Evolutionary conservation across 495 filamentous ascomycete genomes (phyloP).

Genomic region (Penicillium paradoxum): DNA sequence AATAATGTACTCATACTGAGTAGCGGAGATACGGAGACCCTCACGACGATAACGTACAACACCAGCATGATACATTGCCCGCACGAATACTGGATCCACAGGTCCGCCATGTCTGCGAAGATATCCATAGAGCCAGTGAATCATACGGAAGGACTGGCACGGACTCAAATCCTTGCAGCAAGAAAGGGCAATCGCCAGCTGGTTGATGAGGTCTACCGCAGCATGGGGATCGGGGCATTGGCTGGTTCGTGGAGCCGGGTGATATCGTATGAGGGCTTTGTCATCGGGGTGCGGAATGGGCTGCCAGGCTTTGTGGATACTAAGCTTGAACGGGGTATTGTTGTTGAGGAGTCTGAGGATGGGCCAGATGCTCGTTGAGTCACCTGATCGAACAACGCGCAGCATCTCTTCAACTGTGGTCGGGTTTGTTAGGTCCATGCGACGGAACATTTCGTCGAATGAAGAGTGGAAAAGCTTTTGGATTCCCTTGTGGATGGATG

Average conservation of each 20-base stretch:
- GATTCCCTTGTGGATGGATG: conserved; percentile 24
- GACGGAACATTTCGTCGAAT: conserved; percentile 30
- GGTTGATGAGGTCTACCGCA: conserved; percentile 36
- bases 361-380: conserved; percentile 29
- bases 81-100: conserved; percentile 34
- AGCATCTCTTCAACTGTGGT: conserved; percentile 26
- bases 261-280: conserved; percentile 29
- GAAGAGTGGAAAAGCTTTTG: conserved; percentile 21
- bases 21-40: conserved; percentile 21
- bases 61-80: conserved; percentile 46
- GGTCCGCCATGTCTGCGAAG: conserved; percentile 34
- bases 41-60: conserved; percentile 36
- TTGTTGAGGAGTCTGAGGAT: conserved; percentile 33
- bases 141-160: conserved; percentile 33
- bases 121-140: conserved; percentile 38
- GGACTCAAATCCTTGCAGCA: conserved; percentile 28
- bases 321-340: conserved; percentile 39
- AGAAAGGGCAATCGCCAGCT: conserved; percentile 34
- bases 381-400: conserved; percentile 29
- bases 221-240: conserved; percentile 32
- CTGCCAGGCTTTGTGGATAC: conserved; percentile 31
- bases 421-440: conserved; percentile 33
- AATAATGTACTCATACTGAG: conserved; percentile 36
- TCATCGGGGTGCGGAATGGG: conserved; percentile 27
- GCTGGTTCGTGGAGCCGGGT: conserved; percentile 19